These are phyloP conservation scores for Blastocystis sp. DNA, from an alignment of 352 stramenopile species.

Conservation along the genomic window DNA sequence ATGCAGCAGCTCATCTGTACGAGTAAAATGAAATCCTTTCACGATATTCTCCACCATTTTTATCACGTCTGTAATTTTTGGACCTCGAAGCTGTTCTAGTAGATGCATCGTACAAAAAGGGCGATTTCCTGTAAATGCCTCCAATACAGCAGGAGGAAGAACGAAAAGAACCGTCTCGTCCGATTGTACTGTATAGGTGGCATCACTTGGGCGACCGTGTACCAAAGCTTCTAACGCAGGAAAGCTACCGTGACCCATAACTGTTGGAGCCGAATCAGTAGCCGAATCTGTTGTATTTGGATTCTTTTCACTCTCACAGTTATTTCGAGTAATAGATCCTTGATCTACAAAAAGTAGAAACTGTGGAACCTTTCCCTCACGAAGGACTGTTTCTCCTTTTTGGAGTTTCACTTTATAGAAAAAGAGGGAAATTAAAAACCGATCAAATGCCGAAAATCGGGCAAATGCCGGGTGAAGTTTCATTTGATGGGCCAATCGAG, in stretches of 20 bases:
- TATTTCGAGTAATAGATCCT: background rate
- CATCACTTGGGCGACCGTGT: background rate
- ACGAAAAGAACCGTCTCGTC: slow-evolving; percentile 2
- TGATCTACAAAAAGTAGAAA: background rate
- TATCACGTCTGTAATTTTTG: background rate
- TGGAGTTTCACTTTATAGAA: slow-evolving; percentile 32
- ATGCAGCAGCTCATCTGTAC: background rate
- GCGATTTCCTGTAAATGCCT: background rate
- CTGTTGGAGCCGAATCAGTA: background rate
- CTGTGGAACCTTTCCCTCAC: background rate
- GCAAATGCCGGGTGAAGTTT: background rate
- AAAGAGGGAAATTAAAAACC: background rate
- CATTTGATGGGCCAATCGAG: background rate
- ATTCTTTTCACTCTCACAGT: background rate
- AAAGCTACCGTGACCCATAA: background rate
- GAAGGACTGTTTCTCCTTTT: background rate
- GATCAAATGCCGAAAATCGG: background rate
- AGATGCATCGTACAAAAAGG: background rate
- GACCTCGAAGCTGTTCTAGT: background rate
- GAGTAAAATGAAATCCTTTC: background rate
- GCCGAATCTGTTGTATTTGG: background rate
- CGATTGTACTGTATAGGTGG: background rate
- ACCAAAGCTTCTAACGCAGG: background rate
- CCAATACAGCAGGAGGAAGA: background rate
- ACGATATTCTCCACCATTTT: background rate